These are phyloP conservation scores for Hypomontagnella monticulosa DNA, from an alignment of 495 filamentous ascomycete species.

Conservation along the genomic window DNA sequence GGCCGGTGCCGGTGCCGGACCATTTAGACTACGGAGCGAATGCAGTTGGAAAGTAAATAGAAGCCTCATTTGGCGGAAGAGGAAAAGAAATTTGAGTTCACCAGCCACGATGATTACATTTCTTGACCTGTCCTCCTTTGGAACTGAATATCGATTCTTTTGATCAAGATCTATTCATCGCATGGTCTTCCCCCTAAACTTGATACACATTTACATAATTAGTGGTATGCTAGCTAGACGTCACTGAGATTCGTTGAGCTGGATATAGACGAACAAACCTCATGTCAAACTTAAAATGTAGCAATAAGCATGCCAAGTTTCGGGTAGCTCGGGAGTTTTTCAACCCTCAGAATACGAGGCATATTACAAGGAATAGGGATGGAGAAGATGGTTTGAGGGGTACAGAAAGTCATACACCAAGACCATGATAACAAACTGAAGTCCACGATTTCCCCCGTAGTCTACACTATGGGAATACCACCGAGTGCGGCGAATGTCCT, in stretches of 20 bases:
- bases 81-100: too few species aligned
- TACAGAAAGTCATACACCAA: too few species aligned
- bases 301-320: conserved; percentile 7
- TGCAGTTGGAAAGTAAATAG: neutral
- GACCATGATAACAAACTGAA: too few species aligned
- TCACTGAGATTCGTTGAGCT: neutral
- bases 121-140: too few species aligned
- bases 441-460: too few species aligned
- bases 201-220: too few species aligned
- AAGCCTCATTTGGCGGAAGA: neutral
- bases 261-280: neutral
- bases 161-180: too few species aligned
- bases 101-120: too few species aligned
- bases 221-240: too few species aligned
- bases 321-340: conserved; percentile 16
- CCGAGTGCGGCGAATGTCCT: too few species aligned
- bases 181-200: too few species aligned
- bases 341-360: neutral
- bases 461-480: too few species aligned
- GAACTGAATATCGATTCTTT: neutral
- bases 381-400: neutral
- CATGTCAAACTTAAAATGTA: conserved; percentile 13
- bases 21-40: conserved; percentile 1
- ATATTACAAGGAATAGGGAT: conserved; percentile 12
- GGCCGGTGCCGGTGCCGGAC: conserved; percentile 25